Conservation (phyloP, 116 monocot species). For the Iris pallida region DNA sequence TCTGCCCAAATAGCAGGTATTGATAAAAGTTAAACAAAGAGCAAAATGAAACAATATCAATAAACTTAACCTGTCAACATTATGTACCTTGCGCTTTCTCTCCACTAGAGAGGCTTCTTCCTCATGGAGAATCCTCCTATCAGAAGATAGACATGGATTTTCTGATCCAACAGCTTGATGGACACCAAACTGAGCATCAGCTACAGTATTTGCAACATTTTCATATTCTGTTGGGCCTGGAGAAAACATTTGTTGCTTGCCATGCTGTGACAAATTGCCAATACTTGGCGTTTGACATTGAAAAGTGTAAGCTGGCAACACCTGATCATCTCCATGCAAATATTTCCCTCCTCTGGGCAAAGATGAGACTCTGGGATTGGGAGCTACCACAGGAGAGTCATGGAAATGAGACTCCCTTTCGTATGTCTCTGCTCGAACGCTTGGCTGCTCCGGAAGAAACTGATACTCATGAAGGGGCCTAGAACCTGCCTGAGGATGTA, state of each 20-base stretch:
- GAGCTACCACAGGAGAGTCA: conserved; percentile 46
- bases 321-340: conserved; percentile 54
- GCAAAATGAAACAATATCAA: background rate
- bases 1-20: conserved; percentile 21
- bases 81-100: conserved; percentile 67
- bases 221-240: conserved; percentile 47
- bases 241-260: conserved; percentile 34
- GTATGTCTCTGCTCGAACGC: conserved; percentile 45
- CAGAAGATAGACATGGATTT: conserved; percentile 48
- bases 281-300: conserved; percentile 43
- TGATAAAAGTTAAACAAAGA: conserved; percentile 6
- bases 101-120: conserved; percentile 60
- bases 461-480: conserved; percentile 75
- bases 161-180: conserved; percentile 44
- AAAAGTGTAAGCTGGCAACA: conserved; percentile 35
- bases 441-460: conserved; percentile 86
- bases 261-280: conserved; percentile 31
- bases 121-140: conserved; percentile 48
- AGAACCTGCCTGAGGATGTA: conserved; percentile 40
- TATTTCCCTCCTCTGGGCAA: conserved; percentile 33
- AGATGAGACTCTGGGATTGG: conserved; percentile 27
- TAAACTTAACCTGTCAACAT: background rate
- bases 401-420: conserved; percentile 54
- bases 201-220: conserved; percentile 17
- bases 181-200: conserved; percentile 32